Base-by-base conservation (phyloP, 2,329 filamentous ascomycete species). In the Fusarium brevicatenulatum region DNA sequence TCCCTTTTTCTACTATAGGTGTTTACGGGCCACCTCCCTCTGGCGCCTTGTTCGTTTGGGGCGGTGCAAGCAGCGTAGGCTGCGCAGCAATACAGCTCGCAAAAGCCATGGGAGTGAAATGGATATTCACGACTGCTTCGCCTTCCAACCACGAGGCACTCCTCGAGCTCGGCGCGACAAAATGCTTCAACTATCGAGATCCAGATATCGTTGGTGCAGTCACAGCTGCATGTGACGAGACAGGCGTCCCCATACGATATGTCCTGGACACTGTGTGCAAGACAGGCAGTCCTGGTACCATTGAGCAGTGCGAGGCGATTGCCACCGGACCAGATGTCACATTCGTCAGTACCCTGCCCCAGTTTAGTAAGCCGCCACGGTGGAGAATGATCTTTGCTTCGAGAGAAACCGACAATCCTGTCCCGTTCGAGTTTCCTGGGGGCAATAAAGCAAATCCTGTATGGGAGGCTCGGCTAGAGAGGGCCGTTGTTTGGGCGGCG, bases 11-110 rank as follows among this genome's bases (percentile, higher is more conserved):
- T 30, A 9, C n/a, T 15, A 25, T 52, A 25, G 5, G 19, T 3
- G 8, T 30, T 5, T 6, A 3, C 0, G 52, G 34, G 2, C 23
- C 52, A 7, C 3, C 25, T 5, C 25, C 52, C 2, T 18, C 1
- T 9, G 21, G 25, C 3, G 36, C 12, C 3, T 16, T 55, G 1
- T 9, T 55, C 9, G 6, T 55, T 23, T 42, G 52, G 52, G 52
- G 52, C 13, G 52, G 52, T 25, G 37, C 52, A 0, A 42, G 34
- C 4, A 55, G 36, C 15, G 37, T 55, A 0, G 52, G 52, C 2
- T 10, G 19, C 3, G 34, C 34, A 1, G 52, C 52, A 2, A 55
- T 55, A n/a, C 52, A 55, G 21, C 37, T 55, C 1, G 36, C 52
- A 12, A 55, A 55, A 25, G 36, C 52, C 9, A 42, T 55, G 34